These are phyloP conservation scores for Jamesozyma lodderae DNA, from an alignment of 805 yeast species.

Conservation along the genomic window DNA sequence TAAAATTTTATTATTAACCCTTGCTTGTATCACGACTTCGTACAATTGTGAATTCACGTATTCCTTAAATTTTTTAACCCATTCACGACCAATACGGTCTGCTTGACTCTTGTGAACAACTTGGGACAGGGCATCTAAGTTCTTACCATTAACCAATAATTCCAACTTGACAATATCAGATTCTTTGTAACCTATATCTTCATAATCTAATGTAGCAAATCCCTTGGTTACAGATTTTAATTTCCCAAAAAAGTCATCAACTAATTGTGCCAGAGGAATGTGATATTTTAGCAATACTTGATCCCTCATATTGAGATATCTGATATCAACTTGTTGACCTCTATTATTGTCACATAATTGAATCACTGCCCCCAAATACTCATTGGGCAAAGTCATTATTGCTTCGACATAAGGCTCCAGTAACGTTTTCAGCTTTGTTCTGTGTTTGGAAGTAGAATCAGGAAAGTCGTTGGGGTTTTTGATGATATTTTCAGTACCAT, in stretches of 20 bases:
- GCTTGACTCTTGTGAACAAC: constrained; percentile 80
- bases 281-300: constrained; percentile 75
- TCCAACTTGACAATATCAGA: constrained; percentile 83
- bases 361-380: constrained; percentile 80
- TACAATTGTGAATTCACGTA: constrained; percentile 74
- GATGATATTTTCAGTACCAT: constrained; percentile 56
- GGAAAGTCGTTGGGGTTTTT: constrained; percentile 95
- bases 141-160: constrained; percentile 75
- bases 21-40: constrained; percentile 89
- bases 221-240: constrained; percentile 85
- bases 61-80: constrained; percentile 75
- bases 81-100: constrained; percentile 62
- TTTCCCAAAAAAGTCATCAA: constrained; percentile 93
- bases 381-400: constrained; percentile 82
- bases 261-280: constrained; percentile 79
- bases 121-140: constrained; percentile 87
- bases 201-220: constrained; percentile 89
- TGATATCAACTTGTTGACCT: constrained; percentile 73
- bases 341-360: constrained; percentile 75
- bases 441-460: constrained; percentile 31
- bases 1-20: constrained; percentile 67
- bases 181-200: constrained; percentile 77
- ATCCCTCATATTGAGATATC: constrained; percentile 58
- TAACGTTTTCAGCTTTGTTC: constrained; percentile 35
- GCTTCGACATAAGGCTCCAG: constrained; percentile 89